These are phyloP conservation scores for Delitschia confertaspora DNA, from an alignment of 495 filamentous ascomycete species.

Conservation along the genomic window DNA sequence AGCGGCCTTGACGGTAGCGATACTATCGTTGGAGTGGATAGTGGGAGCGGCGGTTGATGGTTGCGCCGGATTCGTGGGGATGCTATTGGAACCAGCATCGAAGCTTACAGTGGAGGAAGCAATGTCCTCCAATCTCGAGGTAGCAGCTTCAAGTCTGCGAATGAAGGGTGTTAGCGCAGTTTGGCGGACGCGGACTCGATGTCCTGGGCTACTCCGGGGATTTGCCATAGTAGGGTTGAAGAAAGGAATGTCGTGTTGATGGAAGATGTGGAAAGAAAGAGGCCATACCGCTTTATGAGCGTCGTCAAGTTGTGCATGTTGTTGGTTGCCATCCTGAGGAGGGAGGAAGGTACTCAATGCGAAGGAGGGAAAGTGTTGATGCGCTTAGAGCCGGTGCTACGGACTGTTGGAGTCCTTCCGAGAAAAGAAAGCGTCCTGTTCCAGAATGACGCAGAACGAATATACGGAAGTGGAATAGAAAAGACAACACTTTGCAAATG, in stretches of 20 bases:
- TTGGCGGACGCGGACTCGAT: conserved; percentile 3
- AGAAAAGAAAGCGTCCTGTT: too few relatives aligned
- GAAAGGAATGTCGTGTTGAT: conserved; percentile 3
- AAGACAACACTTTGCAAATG: too few relatives aligned
- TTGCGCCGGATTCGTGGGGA: background rate
- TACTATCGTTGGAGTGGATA: conserved; percentile 4
- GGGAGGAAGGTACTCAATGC: conserved; percentile 10
- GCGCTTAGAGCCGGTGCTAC: too few relatives aligned
- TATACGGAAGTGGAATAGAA: too few relatives aligned
- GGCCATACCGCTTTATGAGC: conserved; percentile 86
- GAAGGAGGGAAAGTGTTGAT: too few relatives aligned
- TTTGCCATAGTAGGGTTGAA: conserved; percentile 3
- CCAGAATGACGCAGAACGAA: too few relatives aligned
- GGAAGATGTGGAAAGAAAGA: conserved; percentile 2
- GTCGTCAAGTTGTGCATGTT: conserved; percentile 96
- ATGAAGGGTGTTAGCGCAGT: conserved; percentile 39
- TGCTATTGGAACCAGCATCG: conserved; percentile 25
- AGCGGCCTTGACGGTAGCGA: conserved; percentile 35
- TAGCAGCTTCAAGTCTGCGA: conserved; percentile 92
- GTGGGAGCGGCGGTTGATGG: background rate
- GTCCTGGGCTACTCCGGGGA: conserved; percentile 1
- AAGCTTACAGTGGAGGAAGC: conserved; percentile 53
- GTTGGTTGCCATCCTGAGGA: conserved; percentile 43
- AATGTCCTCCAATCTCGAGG: conserved; percentile 92
- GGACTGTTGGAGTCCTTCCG: too few relatives aligned